Conservation (phyloP, 306 rosid species). For the Clitoria ternatea region DNA sequence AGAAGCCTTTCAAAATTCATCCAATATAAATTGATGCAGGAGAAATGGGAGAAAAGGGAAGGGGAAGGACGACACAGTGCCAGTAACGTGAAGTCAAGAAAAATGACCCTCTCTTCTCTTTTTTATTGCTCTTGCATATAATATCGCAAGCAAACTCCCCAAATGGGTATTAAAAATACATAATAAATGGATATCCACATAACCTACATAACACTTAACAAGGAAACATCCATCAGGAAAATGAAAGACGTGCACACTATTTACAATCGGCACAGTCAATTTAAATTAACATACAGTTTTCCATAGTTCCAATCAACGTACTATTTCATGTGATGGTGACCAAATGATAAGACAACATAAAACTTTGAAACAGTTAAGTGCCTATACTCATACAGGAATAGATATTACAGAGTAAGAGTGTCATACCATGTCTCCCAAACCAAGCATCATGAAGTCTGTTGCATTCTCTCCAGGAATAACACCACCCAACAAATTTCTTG, state of each 20-base stretch:
- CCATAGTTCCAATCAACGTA: slow-evolving; percentile 6
- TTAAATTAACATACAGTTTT: slow-evolving; percentile 4
- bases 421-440: slow-evolving; percentile 95
- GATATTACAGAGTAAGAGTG: slow-evolving; percentile 18
- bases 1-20: slow-evolving; percentile 5
- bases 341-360: slow-evolving; percentile 2
- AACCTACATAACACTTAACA: background rate
- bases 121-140: background rate
- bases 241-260: slow-evolving; percentile 1
- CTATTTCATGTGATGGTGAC: slow-evolving; percentile 12
- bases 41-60: background rate
- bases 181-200: background rate
- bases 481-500: slow-evolving; percentile 84
- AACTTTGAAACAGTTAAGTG: background rate
- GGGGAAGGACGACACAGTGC: background rate
- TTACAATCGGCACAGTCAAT: background rate
- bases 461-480: slow-evolving; percentile 70
- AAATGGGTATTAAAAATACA: background rate
- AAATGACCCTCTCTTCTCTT: background rate
- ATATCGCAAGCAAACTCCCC: background rate
- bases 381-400: background rate
- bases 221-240: background rate
- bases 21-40: background rate
- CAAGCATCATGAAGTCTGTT: slow-evolving; percentile 95
- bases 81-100: background rate